A percentile compares a stretch with the other conserved stretches of the same genome.
Evolutionary conservation across 805 yeast species (phyloP).

Genomic region (Sporopachydermia lactativora): DNA sequence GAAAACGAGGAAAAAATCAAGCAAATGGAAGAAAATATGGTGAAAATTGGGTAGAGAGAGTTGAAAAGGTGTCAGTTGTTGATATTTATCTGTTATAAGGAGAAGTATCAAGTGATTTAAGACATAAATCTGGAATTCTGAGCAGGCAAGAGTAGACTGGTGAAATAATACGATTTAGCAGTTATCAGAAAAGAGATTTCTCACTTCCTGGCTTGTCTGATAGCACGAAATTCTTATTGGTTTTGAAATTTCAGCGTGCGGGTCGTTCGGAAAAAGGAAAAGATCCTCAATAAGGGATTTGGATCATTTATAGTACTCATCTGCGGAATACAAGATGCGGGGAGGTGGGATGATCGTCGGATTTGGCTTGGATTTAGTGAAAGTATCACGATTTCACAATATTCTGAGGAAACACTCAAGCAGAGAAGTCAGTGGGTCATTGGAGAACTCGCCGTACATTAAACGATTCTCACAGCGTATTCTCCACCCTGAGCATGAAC

Average conservation of each 20-base stretch:
- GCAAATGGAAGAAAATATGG: too few relatives aligned
- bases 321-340: not conserved
- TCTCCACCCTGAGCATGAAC: conserved; percentile 32
- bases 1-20: too few relatives aligned
- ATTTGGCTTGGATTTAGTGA: conserved; percentile 44
- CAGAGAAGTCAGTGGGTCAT: conserved; percentile 15
- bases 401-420: conserved; percentile 25
- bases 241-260: conserved; percentile 7
- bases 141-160: too few relatives aligned
- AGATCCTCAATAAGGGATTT: conserved; percentile 3
- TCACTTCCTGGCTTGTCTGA: not conserved
- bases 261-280: not conserved
- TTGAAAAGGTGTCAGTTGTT: too few relatives aligned
- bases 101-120: too few relatives aligned
- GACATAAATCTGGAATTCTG: too few relatives aligned
- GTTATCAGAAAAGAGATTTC: too few relatives aligned
- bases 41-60: too few relatives aligned
- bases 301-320: not conserved
- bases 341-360: conserved; percentile 21
- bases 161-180: too few relatives aligned
- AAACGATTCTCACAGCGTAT: conserved; percentile 30
- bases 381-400: conserved; percentile 28
- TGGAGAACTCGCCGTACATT: conserved; percentile 12
- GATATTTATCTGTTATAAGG: too few relatives aligned
- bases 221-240: not conserved